Conservation (phyloP, 1,139 yeast genomes). For the Meyerozyma guilliermondii region DNA sequence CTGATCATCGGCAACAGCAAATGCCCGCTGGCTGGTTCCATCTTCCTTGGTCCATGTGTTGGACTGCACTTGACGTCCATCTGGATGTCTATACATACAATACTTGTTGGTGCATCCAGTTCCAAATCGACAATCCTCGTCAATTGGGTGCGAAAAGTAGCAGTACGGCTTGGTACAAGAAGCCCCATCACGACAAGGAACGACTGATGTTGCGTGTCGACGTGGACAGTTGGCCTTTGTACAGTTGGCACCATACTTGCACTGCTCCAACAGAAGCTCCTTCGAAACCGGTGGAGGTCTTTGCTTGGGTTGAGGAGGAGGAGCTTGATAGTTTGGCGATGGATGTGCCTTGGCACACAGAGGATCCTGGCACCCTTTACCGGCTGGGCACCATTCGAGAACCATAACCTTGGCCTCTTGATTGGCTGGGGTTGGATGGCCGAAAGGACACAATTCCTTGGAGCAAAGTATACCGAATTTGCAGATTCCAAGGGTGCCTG, state of each 20-base stretch:
- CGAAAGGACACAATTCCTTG: slow-evolving; percentile 77
- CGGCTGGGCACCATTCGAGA: slow-evolving; percentile 73
- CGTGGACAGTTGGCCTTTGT: slow-evolving; percentile 74
- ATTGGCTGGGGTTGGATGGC: slow-evolving; percentile 88
- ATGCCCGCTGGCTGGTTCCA: slow-evolving; percentile 51
- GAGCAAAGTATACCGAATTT: slow-evolving; percentile 72
- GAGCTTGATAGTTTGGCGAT: slow-evolving; percentile 49
- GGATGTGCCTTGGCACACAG: slow-evolving; percentile 76
- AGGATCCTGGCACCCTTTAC: slow-evolving; percentile 56
- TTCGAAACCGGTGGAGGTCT: slow-evolving; percentile 20
- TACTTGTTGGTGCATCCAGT: slow-evolving; percentile 61
- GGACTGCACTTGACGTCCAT: slow-evolving; percentile 48
- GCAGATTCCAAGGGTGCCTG: slow-evolving; percentile 52
- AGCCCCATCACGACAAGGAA: slow-evolving; percentile 77
- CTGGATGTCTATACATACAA: slow-evolving; percentile 78
- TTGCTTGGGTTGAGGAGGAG: slow-evolving; percentile 18
- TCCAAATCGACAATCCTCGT: slow-evolving; percentile 78
- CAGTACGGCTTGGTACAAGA: slow-evolving; percentile 77
- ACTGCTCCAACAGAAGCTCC: slow-evolving; percentile 65
- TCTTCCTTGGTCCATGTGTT: slow-evolving; percentile 40
- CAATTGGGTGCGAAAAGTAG: slow-evolving; percentile 73
- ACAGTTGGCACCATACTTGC: slow-evolving; percentile 74
- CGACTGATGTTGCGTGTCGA: slow-evolving; percentile 74
- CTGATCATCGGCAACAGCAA: slow-evolving; percentile 76
- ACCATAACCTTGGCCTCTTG: slow-evolving; percentile 63